Conservation (phyloP, 345 rosid genomes). For the Raphanus raphanistrum region DNA sequence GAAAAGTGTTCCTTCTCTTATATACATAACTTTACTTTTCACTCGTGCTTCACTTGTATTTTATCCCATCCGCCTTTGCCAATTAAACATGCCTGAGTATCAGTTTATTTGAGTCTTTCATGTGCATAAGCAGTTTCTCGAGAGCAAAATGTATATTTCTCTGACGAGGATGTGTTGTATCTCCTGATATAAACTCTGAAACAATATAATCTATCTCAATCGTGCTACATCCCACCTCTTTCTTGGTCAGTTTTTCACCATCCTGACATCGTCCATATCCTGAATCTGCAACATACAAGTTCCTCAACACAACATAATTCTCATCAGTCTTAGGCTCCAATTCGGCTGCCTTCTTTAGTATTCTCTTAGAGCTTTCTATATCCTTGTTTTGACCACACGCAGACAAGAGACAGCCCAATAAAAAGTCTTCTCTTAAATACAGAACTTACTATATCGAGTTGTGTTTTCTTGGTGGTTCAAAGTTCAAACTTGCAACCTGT, state of each 20-base stretch:
- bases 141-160: slow-evolving; percentile 40
- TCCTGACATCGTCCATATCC: slow-evolving; percentile 62
- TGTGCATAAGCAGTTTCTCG: slow-evolving; percentile 50
- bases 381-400: slow-evolving; percentile 63
- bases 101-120: slow-evolving; percentile 20
- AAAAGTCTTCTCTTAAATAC: no score
- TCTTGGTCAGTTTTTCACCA: slow-evolving; percentile 37
- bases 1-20: not conserved
- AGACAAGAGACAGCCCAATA: slow-evolving; percentile 24
- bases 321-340: slow-evolving; percentile 61
- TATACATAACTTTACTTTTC: not conserved
- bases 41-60: not conserved
- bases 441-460: no score
- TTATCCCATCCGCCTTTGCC: no score
- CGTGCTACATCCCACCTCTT: slow-evolving; percentile 53
- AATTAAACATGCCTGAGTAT: no score
- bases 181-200: slow-evolving; percentile 68
- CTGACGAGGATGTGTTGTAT: slow-evolving; percentile 46
- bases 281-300: slow-evolving; percentile 60
- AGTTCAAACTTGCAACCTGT: no score
- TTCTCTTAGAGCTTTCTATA: slow-evolving; percentile 52
- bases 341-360: slow-evolving; percentile 41
- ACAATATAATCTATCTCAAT: slow-evolving; percentile 56
- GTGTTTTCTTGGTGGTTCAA: no score
- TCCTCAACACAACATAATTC: slow-evolving; percentile 61